These are phyloP conservation scores for Voacanga thouarsii DNA, from an alignment of 257 asterid genomes.

Conservation along the genomic window DNA sequence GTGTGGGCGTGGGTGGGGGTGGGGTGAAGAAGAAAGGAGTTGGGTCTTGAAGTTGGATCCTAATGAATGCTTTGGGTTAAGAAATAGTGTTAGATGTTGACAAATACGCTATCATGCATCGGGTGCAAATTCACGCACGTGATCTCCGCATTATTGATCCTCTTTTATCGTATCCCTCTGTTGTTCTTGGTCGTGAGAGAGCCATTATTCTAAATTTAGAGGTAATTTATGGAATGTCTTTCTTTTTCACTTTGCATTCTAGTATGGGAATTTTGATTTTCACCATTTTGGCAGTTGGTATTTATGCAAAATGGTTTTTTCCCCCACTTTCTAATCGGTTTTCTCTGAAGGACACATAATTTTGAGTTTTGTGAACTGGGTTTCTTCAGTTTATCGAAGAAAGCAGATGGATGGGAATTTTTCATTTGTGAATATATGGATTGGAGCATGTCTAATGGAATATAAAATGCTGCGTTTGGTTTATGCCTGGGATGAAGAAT, in stretches of 20 bases:
- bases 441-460: background rate
- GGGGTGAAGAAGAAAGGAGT: slow-evolving; percentile 57
- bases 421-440: no score
- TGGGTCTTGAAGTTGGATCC: slow-evolving; percentile 73
- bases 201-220: slow-evolving; percentile 91
- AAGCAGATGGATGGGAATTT: background rate
- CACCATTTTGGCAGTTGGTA: background rate
- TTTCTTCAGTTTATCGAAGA: background rate
- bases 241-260: background rate
- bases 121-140: slow-evolving; percentile 87
- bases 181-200: slow-evolving; percentile 82
- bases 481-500: background rate
- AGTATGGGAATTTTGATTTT: background rate
- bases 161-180: slow-evolving; percentile 69
- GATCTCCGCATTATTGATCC: slow-evolving; percentile 93
- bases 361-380: background rate
- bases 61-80: slow-evolving; percentile 56
- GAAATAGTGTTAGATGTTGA: slow-evolving; percentile 65
- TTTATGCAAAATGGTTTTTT: background rate
- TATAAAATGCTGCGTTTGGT: background rate
- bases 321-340: no score
- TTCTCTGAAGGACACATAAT: background rate
- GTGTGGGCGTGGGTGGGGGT: no score
- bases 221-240: slow-evolving; percentile 27
- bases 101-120: slow-evolving; percentile 84